phyloP scores from a whole-genome alignment of 495 filamentous ascomycete genomes.

The Lasiosphaeria ovina region DNA sequence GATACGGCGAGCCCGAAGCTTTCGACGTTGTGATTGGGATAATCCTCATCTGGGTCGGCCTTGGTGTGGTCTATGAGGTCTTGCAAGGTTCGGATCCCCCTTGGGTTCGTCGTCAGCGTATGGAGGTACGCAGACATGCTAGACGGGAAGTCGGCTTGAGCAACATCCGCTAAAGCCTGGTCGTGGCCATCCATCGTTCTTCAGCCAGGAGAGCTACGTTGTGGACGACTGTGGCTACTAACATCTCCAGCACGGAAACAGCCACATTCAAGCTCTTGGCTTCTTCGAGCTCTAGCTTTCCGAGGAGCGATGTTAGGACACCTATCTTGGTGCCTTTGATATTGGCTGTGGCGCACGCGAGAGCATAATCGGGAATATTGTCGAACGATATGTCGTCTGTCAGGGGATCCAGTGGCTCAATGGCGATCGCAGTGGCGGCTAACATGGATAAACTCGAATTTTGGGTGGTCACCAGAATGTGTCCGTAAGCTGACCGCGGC shows the following conservation, averaged over 20 bases:
- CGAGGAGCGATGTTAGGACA: background rate
- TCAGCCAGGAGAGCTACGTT: background rate
- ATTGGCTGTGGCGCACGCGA: background rate
- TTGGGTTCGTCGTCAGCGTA: background rate
- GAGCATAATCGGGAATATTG: background rate
- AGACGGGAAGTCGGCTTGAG: background rate
- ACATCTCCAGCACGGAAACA: background rate
- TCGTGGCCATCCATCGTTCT: background rate
- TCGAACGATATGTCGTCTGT: background rate
- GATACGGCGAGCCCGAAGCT: background rate
- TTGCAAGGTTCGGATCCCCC: background rate
- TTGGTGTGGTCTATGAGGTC: background rate
- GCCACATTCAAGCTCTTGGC: background rate
- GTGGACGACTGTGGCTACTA: background rate
- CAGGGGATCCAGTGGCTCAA: no score
- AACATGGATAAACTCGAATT: no score
- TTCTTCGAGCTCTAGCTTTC: background rate
- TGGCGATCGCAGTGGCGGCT: no score
- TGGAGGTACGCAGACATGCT: background rate
- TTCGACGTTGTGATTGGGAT: background rate
- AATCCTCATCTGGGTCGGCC: background rate
- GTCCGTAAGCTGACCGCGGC: no score
- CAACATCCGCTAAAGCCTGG: background rate
- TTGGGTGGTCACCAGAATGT: no score
- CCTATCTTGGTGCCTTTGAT: background rate